A percentile compares a stretch with the other conserved stretches of the same genome.
phyloP scores from a whole-genome alignment of 345 rosid genomes.

The Syzygium oleosum region DNA sequence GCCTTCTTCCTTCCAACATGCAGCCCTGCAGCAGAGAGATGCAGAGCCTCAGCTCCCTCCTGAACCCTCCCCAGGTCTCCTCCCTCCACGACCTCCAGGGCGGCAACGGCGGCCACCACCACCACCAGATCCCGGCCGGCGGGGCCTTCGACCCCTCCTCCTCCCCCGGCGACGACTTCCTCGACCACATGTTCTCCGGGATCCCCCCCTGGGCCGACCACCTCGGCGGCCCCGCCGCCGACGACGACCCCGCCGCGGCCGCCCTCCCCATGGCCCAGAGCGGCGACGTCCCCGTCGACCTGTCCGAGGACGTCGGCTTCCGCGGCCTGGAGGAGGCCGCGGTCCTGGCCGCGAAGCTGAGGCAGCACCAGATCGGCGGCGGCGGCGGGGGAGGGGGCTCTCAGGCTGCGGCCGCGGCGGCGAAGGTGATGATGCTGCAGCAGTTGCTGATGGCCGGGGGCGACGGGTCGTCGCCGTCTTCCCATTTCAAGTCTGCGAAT shows the following conservation, averaged over 20 bases:
- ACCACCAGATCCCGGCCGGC: slow-evolving; percentile 5
- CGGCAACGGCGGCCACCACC: neutral
- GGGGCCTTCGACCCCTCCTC: slow-evolving; percentile 16
- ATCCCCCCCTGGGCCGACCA: slow-evolving; percentile 30
- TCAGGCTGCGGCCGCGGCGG: slow-evolving; percentile 8
- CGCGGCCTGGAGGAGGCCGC: slow-evolving; percentile 34
- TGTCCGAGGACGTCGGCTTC: slow-evolving; percentile 21
- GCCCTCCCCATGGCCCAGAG: slow-evolving; percentile 26
- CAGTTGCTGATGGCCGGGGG: slow-evolving; percentile 42
- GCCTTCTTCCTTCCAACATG: slow-evolving; percentile 2
- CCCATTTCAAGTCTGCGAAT: slow-evolving; percentile 22
- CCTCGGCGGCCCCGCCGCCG: neutral
- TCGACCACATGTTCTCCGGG: slow-evolving; percentile 72
- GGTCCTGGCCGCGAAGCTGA: slow-evolving; percentile 21
- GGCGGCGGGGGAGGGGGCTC: slow-evolving; percentile 5
- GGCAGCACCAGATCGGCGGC: slow-evolving; percentile 49
- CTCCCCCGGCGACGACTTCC: slow-evolving; percentile 53
- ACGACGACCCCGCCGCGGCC: neutral
- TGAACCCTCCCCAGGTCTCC: neutral
- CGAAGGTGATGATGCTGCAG: slow-evolving; percentile 41
- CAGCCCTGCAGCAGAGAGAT: slow-evolving; percentile 39
- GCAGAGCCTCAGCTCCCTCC: slow-evolving; percentile 20
- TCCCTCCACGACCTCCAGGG: neutral
- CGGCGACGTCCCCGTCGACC: slow-evolving; percentile 21
- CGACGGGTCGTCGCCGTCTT: slow-evolving; percentile 21